Base-by-base conservation (phyloP, 208 protist species). In the Leishmania arabica region DNA sequence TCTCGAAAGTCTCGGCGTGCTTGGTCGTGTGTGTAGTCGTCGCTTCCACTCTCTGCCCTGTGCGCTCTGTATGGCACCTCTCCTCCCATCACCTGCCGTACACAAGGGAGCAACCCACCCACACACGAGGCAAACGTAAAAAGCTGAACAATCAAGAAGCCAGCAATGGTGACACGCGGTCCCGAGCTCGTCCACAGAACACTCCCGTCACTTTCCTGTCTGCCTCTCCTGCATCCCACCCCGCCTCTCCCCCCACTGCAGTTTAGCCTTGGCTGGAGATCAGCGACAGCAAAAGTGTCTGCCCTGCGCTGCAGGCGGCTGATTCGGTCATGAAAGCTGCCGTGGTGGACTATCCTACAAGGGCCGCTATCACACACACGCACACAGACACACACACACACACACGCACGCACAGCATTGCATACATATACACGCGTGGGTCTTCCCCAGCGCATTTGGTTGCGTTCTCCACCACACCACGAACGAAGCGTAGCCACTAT, bases 201-300 rank as follows among this genome's bases (percentile, higher is more conserved):
- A 54, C 69, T 53, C 9, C 9, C 24, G 17, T 37, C 15, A 21
- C 47, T 73, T 73, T 73, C 45, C 42, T 51, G 42, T 24, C 21
- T 19, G 13, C 0, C 42, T 73, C 69, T 73, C 17, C 27, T n/a
- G 19, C 69, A 19, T 5, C 45, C 40, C 65, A 6, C 21, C 19
- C 34, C 40, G 27, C 3, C 0, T 64, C 71, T 78, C 71, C 58
- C 40, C 68, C 47, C 73, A 54, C n/a, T 24, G 72, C 78, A 53
- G 65, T 68, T 86, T 86, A 31, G 83, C 77, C 37, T 84, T 82
- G 88, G 31, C 54, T 83, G 37, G 64, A 60, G 82, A 75, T 82
- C 27, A 54, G 62, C 77, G 78, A 79, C 80, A 81, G 51, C 80
- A 86, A 62, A 37, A 11, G 21, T 45, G 40, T 11, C 69, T 8